A percentile compares a stretch with the other conserved stretches of the same genome.
These are phyloP conservation scores for Prunus mongolica DNA, from an alignment of 306 rosid species.

Conservation along the genomic window DNA sequence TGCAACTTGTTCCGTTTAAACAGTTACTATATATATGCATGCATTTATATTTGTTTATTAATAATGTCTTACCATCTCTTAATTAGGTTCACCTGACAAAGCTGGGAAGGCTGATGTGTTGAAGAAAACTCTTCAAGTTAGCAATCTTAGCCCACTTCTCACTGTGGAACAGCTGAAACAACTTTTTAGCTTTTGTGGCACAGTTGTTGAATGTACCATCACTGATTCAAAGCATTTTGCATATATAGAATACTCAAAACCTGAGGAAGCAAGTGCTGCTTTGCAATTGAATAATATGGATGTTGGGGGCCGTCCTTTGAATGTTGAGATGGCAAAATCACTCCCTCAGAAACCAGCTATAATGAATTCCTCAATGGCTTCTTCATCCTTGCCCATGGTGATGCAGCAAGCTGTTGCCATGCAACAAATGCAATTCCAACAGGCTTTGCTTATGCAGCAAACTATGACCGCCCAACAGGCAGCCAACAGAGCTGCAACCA, in stretches of 20 bases:
- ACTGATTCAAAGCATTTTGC: conserved; percentile 99
- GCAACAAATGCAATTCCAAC: conserved; percentile 99
- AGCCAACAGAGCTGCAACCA: conserved; percentile 88
- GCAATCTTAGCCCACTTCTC: conserved; percentile 98
- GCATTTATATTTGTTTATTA: not conserved
- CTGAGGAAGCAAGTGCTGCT: conserved; percentile 90
- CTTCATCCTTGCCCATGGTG: conserved; percentile 92
- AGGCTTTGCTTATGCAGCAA: conserved; percentile 94
- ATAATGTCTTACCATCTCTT: conserved; percentile 9
- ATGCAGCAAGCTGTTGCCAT: conserved; percentile 99
- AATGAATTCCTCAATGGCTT: conserved; percentile 53
- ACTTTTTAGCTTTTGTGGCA: conserved; percentile 92
- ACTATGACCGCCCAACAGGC: conserved; percentile 93
- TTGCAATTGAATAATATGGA: conserved; percentile 90
- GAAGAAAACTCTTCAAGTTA: conserved; percentile 96
- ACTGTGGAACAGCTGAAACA: conserved; percentile 94
- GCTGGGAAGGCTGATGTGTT: conserved; percentile 67
- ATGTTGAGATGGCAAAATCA: conserved; percentile 99
- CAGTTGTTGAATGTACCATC: conserved; percentile 89
- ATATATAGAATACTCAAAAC: conserved; percentile 92
- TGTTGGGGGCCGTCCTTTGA: conserved; percentile 97
- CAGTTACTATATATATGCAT: not conserved
- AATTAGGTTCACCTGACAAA: conserved; percentile 71
- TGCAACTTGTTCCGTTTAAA: not conserved
- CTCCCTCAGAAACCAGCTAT: conserved; percentile 67